Base-by-base conservation (phyloP, 2,329 filamentous ascomycete genomes). In the Aureobasidium sp. region DNA sequence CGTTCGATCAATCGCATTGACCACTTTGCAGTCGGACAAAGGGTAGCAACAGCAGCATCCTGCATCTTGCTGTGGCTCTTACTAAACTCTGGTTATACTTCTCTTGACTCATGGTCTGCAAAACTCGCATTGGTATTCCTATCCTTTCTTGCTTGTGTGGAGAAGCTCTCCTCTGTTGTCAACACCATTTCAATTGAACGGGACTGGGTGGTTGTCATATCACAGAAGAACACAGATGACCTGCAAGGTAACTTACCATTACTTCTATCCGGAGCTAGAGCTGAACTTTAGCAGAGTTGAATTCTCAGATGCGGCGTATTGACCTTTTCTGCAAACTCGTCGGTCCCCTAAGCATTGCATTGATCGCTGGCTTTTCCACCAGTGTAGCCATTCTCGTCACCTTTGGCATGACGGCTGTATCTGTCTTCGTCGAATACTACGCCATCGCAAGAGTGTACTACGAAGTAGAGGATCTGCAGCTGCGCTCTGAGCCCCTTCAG, bases 121-220 rank as follows among this genome's bases (percentile, higher is more conserved):
- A 67, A 63, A 30, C 27, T 64, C 53, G 49, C 73, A 62, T 69
- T 78, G 62, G 65, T 66, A 2, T 34, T 69, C 2, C 69, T 76
- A n/a, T 77, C 81, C 0, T 21, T 82, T 0, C 73, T 90, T 48
- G 85, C 86, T 0, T 88, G 87, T 61, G 68, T 86, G 1, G 89
- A 91, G 72, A 91, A 91, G 70, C 72, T 90, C 9, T 79, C 78
- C 14, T 79, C 85, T 1, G 78, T 86, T 6, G 79, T 84, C 70
- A 91, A 90, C 69, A 77, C 83, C 0, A 82, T 91, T 0, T 78
- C 88, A 0, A 80, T 91, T 0, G 88, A 91, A 70, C 77, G 85
- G 67, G 88, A 91, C 67, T 90, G 88, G 87, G 73, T 84, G 42
- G 76, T 84, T 4, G 78, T 84, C 0, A 75, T 83, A 8, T 77